phyloP scores from a whole-genome alignment of 257 asterid genomes.

The Solanum tacnaense region DNA sequence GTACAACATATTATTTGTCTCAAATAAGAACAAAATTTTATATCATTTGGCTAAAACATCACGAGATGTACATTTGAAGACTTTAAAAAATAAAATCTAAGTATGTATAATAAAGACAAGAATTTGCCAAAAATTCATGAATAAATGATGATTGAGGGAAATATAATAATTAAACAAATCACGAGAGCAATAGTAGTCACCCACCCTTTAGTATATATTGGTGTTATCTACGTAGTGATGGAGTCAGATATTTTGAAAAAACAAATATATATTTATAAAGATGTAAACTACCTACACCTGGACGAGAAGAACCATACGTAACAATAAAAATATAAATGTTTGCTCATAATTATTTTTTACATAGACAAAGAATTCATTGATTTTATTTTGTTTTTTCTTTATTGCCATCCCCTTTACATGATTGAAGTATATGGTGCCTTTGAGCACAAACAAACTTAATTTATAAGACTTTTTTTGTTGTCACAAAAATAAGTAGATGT shows the following conservation, averaged over 20 bases:
- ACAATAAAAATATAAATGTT: not conserved
- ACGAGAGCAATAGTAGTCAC: not conserved
- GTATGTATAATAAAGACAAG: not conserved
- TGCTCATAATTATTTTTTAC: not conserved
- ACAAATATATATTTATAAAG: not conserved
- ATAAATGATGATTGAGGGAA: not conserved
- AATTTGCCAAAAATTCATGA: not conserved
- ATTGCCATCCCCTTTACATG: not conserved
- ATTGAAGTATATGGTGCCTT: not conserved
- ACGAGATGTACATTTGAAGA: not conserved
- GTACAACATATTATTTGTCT: not conserved
- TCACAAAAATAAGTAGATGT: not conserved
- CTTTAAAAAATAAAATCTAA: not conserved
- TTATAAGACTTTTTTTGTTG: not conserved
- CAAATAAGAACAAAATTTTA: not conserved
- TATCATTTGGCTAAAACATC: not conserved
- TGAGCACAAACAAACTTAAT: not conserved
- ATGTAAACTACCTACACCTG: not conserved
- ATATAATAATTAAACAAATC: not conserved
- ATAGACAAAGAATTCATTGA: not conserved
- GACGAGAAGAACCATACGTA: not conserved
- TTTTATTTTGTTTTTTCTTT: not conserved
- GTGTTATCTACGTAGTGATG: not conserved
- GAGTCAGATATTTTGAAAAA: not conserved
- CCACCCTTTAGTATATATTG: not conserved